Evolutionary conservation across 2,329 filamentous ascomycete genomes (phyloP), one percentile per base, ranked within the genome.

Genomic region (Fusarium sp.): DNA sequence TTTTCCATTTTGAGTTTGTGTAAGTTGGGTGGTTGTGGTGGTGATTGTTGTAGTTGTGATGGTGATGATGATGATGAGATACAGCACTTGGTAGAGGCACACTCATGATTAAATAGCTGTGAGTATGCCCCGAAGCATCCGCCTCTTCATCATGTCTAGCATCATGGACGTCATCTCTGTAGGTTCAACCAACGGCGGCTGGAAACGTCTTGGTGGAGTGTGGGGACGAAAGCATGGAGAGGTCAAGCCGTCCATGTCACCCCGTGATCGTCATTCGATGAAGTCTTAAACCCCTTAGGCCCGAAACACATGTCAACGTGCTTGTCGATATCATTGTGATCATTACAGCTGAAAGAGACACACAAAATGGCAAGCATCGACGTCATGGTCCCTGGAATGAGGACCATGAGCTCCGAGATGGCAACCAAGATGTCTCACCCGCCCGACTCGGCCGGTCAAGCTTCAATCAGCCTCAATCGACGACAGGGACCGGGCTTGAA

Each of bases 1-100:
- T 90, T 90, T 18, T 93, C 87, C 91, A 93, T 92, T 37, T 14
- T 74, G 54, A n/a, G 41, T 39, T 33, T 52, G 68, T 71, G 18
- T 18, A 6, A 45, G 63, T 2, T 73, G 6, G 4, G 20, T 60
- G 35, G 56, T 64, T 41, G 48, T 54, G 13, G 20, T 22, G 50
- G 29, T 39, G 22, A 13, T 48, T 37, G 24, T 50, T 43, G 39
- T 50, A n/a, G 35, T 64, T 58, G n/a, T 68, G 20, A 52, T 48
- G 39, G 29, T 39, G 22, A 61, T 24, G n/a, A 6, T 29, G 59
- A 13, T 22, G 14, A 31, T 56, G 29, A 58, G 18, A 39, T 37
- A 18, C 33, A 37, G 54, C 31, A 39, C 29, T 29, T 29, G 35
- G 18, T 29, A 14, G 72, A 72, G 65, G 27, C 48, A 50, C 14